phyloP scores from a whole-genome alignment of 2,329 filamentous ascomycete genomes.

The Penicillium sp. region DNA sequence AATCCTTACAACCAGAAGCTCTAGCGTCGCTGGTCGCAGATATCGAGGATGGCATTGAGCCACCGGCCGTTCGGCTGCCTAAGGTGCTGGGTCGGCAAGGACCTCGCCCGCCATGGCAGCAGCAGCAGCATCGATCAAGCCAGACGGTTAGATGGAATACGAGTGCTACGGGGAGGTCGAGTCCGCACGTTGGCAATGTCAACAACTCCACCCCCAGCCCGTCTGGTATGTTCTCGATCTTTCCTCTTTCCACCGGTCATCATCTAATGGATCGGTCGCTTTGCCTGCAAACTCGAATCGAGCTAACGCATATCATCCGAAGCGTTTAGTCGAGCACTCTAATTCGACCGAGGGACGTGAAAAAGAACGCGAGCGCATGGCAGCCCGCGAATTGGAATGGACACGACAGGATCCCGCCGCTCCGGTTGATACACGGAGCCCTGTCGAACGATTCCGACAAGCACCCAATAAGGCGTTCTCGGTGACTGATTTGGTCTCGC shows the following conservation, averaged over 20 bases:
- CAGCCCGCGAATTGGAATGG: constrained; percentile 28
- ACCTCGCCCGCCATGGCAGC: constrained; percentile 30
- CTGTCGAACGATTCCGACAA: constrained; percentile 73
- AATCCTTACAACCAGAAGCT: constrained; percentile 18
- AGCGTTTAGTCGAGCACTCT: constrained; percentile 60
- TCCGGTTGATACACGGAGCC: constrained; percentile 52
- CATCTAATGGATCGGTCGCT: too few relatives aligned
- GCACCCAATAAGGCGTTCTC: constrained; percentile 74
- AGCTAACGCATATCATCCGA: constrained; percentile 57
- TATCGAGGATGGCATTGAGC: constrained; percentile 45
- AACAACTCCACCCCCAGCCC: constrained; percentile 23
- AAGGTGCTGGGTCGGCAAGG: constrained; percentile 41
- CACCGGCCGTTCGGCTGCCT: constrained; percentile 39
- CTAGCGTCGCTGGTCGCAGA: constrained; percentile 30
- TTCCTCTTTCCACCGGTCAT: constrained; percentile 36
- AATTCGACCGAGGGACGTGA: constrained; percentile 37
- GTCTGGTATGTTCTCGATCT: constrained; percentile 30
- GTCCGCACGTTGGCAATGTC: constrained; percentile 26
- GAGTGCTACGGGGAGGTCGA: constrained; percentile 26
- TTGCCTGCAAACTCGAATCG: constrained; percentile 12
- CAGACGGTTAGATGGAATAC: constrained; percentile 10
- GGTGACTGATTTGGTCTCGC: constrained; percentile 82
- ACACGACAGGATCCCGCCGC: constrained; percentile 16
- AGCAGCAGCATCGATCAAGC: constrained; percentile 20
- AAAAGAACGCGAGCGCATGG: constrained; percentile 31